phyloP scores from a whole-genome alignment of 345 rosid genomes.

The Populus euphratica region DNA sequence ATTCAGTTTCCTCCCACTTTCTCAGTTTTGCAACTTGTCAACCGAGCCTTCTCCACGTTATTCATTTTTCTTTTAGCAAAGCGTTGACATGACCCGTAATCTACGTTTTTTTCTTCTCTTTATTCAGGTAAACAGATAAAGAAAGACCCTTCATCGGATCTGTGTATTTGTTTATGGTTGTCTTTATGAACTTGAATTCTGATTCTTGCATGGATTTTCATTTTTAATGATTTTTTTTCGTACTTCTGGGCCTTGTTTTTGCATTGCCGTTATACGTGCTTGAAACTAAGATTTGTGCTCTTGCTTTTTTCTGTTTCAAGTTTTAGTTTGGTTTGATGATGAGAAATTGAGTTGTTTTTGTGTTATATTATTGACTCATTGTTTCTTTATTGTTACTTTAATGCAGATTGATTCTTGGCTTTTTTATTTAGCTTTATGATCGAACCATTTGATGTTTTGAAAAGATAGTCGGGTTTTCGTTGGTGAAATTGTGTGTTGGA shows the following conservation, averaged over 20 bases:
- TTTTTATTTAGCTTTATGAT: slow-evolving; percentile 4
- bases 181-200: slow-evolving; percentile 4
- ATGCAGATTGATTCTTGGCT: slow-evolving; percentile 24
- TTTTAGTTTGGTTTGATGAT: not conserved
- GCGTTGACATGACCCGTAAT: slow-evolving; percentile 12
- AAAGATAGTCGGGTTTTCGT: slow-evolving; percentile 7
- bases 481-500: slow-evolving; percentile 12
- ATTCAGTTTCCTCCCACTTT: not conserved
- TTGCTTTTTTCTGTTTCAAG: not conserved
- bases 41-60: not conserved
- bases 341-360: not conserved
- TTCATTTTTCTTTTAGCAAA: not conserved
- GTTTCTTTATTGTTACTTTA: slow-evolving; percentile 9
- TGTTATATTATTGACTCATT: slow-evolving; percentile 10
- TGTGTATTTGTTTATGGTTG: not conserved
- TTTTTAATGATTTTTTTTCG: not conserved
- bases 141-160: slow-evolving; percentile 20
- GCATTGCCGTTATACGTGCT: not conserved
- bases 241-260: slow-evolving; percentile 9
- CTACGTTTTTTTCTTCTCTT: not conserved
- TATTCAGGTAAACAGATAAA: slow-evolving; percentile 2
- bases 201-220: slow-evolving; percentile 6
- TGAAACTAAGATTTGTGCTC: not conserved
- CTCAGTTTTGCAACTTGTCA: slow-evolving; percentile 4
- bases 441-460: not conserved